A percentile compares a stretch with the other conserved stretches of the same genome.
phyloP scores from a whole-genome alignment of 352 stramenopile genomes.

The Globisporangium mamillatum region DNA sequence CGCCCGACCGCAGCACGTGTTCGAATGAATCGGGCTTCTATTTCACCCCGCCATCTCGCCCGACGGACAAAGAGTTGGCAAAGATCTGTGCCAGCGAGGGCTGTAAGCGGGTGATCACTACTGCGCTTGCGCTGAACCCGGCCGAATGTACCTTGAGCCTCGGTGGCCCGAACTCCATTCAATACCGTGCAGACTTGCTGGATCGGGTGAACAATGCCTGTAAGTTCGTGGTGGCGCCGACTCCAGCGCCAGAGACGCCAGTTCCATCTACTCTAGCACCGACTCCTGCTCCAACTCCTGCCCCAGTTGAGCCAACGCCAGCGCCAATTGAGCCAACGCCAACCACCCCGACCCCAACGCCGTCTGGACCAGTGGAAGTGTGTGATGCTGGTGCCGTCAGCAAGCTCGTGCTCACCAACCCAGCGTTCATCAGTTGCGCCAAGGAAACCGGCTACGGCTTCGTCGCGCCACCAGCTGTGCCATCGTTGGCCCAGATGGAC shows the following conservation, averaged over 20 bases:
- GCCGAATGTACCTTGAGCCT: constrained; percentile 15
- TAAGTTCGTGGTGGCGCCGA: constrained; percentile 4
- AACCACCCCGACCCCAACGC: neutral
- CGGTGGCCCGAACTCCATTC: neutral
- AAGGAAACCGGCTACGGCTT: constrained; percentile 7
- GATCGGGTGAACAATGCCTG: constrained; percentile 12
- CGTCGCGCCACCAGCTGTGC: neutral
- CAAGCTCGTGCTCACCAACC: constrained; percentile 12
- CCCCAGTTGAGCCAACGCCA: neutral
- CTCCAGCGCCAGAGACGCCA: neutral
- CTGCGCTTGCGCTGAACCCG: neutral
- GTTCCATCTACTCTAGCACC: neutral
- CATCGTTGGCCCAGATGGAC: constrained; percentile 7
- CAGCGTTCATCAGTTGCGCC: constrained; percentile 8
- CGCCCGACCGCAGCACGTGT: constrained; percentile 9
- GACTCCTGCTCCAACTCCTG: neutral
- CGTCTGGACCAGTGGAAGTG: constrained; percentile 1
- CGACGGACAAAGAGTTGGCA: constrained; percentile 1
- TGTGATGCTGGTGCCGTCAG: neutral
- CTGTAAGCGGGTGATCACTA: constrained; percentile 1
- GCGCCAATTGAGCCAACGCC: neutral
- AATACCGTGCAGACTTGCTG: constrained; percentile 17
- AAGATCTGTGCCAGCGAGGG: constrained; percentile 13
- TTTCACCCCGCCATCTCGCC: neutral
- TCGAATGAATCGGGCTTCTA: constrained; percentile 11